Percentiles rank a stretch among this genome's conserved stretches.
Evolutionary conservation across 1,139 yeast genomes (phyloP).

Genomic region (Saccharomyces hybrid): DNA sequence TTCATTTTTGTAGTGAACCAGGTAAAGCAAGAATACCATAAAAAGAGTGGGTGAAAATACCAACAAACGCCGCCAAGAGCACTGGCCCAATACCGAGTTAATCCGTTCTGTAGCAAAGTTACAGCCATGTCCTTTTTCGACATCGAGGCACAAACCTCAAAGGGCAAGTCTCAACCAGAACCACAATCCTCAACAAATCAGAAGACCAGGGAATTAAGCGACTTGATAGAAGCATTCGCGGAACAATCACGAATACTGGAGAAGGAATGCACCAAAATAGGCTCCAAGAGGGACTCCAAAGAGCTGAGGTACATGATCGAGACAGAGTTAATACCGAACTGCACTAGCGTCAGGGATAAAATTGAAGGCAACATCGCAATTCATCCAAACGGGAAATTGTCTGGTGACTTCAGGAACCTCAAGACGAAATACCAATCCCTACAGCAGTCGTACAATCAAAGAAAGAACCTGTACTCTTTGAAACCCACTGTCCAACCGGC

Average conservation of each 20-base stretch:
- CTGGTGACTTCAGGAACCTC: constrained; percentile 38
- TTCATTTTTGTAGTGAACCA: not conserved
- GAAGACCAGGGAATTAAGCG: constrained; percentile 16
- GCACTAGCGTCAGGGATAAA: constrained; percentile 23
- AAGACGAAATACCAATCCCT: constrained; percentile 19
- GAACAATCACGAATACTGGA: constrained; percentile 38
- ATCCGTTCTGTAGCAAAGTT: not conserved
- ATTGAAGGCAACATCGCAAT: constrained; percentile 16
- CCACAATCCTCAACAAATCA: constrained; percentile 11
- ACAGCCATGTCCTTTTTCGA: constrained; percentile 55
- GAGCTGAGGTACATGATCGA: constrained; percentile 39
- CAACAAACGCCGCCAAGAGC: not conserved
- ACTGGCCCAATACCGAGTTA: not conserved
- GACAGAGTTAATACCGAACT: constrained; percentile 20
- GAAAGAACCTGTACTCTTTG: constrained; percentile 10
- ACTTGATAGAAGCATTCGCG: constrained; percentile 39
- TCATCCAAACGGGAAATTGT: constrained; percentile 35
- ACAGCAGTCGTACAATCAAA: constrained; percentile 10
- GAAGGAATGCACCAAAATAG: constrained; percentile 47
- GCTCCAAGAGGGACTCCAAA: constrained; percentile 46
- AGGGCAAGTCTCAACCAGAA: constrained; percentile 5
- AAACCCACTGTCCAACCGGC: constrained; percentile 3
- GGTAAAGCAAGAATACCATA: not conserved
- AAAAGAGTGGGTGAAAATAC: not conserved
- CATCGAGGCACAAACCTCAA: constrained; percentile 43